Percentiles rank a stretch among this genome's conserved stretches.
These are phyloP conservation scores for Aspergillus leporis DNA, from an alignment of 495 filamentous ascomycete genomes.

Conservation along the genomic window DNA sequence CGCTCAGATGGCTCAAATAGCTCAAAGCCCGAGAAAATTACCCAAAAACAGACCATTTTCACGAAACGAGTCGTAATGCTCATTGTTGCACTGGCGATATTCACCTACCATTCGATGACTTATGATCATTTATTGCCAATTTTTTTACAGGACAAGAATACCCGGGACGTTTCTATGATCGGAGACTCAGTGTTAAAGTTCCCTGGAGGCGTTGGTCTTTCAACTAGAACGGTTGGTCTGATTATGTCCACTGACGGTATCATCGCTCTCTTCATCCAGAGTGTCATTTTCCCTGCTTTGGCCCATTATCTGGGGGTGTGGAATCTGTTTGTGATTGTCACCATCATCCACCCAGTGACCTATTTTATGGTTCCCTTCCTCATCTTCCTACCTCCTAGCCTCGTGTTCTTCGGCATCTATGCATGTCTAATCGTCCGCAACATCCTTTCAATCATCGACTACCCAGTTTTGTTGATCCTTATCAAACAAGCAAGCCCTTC, in stretches of 20 bases:
- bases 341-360: constrained; percentile 70
- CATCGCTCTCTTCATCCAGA: constrained; percentile 79
- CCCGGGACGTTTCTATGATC: constrained; percentile 23
- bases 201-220: constrained; percentile 73
- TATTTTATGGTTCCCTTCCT: constrained; percentile 77
- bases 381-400: constrained; percentile 56
- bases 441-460: constrained; percentile 72
- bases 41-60: constrained; percentile 53
- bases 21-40: constrained; percentile 32
- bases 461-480: constrained; percentile 76
- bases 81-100: constrained; percentile 72
- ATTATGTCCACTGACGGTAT: constrained; percentile 78
- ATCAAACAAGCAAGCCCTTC: constrained; percentile 81
- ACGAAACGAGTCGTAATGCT: constrained; percentile 67
- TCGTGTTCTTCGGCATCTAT: constrained; percentile 71
- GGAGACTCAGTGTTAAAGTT: constrained; percentile 53
- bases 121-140: constrained; percentile 84
- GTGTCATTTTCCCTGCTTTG: constrained; percentile 68
- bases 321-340: constrained; percentile 70
- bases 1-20: constrained; percentile 52
- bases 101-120: constrained; percentile 86
- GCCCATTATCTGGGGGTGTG: constrained; percentile 74
- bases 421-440: constrained; percentile 70
- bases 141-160: constrained; percentile 71
- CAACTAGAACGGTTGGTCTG: constrained; percentile 70